Percentiles rank a stretch among this genome's conserved stretches.
Conservation (phyloP, 1,284 basidiomycete species). For the Chalciporus piperatoides region DNA sequence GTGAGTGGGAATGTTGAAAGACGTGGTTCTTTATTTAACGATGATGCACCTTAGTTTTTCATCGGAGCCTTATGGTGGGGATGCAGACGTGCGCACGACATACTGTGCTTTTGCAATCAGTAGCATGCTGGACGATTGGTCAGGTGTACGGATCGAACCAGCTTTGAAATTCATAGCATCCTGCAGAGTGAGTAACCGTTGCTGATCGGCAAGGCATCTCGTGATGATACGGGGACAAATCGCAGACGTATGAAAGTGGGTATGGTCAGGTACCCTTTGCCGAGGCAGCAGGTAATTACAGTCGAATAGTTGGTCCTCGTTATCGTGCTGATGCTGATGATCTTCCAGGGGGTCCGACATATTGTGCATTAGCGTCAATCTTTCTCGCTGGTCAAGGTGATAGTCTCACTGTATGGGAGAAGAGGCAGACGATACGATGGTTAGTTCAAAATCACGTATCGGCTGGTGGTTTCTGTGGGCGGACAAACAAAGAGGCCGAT, state of each 20-base stretch:
- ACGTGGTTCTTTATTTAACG: neutral
- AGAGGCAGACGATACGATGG: constrained; percentile 67
- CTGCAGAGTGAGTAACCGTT: constrained; percentile 55
- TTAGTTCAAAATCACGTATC: constrained; percentile 64
- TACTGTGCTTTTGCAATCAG: constrained; percentile 89
- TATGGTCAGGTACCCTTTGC: constrained; percentile 79
- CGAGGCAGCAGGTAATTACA: constrained; percentile 75
- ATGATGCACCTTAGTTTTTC: constrained; percentile 57
- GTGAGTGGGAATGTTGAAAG: constrained; percentile 38
- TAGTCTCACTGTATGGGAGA: constrained; percentile 43
- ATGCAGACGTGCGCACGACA: constrained; percentile 77
- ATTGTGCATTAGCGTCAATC: constrained; percentile 82
- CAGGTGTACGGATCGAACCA: constrained; percentile 57
- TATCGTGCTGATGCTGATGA: constrained; percentile 12
- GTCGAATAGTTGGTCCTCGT: neutral
- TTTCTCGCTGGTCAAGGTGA: constrained; percentile 44
- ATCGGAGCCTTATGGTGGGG: constrained; percentile 60
- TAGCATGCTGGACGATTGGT: constrained; percentile 76
- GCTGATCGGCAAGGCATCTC: neutral
- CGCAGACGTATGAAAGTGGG: constrained; percentile 88
- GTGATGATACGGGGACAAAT: constrained; percentile 1
- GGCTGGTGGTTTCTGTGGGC: constrained; percentile 78
- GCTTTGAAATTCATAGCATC: constrained; percentile 62
- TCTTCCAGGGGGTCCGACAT: constrained; percentile 82
- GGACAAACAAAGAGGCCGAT: constrained; percentile 83